phyloP scores from a whole-genome alignment of 2,329 filamentous ascomycete species.

The Cladophialophora bantiana region DNA sequence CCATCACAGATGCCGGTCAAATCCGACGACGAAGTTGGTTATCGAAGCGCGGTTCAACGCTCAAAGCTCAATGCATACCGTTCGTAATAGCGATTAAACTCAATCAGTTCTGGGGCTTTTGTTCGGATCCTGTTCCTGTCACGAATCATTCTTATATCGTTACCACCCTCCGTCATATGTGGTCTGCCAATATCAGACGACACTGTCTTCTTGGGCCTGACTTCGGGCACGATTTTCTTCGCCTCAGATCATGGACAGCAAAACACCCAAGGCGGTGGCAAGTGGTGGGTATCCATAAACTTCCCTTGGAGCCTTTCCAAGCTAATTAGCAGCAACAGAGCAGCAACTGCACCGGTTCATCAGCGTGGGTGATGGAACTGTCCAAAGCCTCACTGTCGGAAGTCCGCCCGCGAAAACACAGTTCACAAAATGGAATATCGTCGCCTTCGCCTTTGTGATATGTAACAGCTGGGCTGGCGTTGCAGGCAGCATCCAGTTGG shows the following conservation, averaged over 20 bases:
- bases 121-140: neutral
- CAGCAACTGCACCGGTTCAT: neutral
- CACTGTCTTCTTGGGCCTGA: neutral
- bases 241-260: neutral
- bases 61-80: neutral
- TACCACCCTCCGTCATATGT: neutral
- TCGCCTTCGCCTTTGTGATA: conserved; percentile 33
- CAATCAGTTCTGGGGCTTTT: neutral
- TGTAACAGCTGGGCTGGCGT: conserved; percentile 42
- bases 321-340: neutral
- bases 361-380: conserved; percentile 14
- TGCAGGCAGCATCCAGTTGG: conserved; percentile 38
- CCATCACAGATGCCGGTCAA: neutral
- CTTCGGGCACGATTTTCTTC: neutral
- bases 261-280: conserved; percentile 1
- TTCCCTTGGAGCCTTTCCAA: neutral
- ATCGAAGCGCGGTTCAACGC: conserved; percentile 6
- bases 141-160: neutral
- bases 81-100: neutral
- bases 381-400: conserved; percentile 8
- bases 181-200: neutral
- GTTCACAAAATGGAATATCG: conserved; percentile 19
- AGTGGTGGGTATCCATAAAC: neutral
- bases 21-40: neutral
- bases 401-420: conserved; percentile 9